Evolutionary conservation across 345 rosid species (phyloP), one percentile per base, ranked within the genome.

Genomic region (Heritiera littoralis): DNA sequence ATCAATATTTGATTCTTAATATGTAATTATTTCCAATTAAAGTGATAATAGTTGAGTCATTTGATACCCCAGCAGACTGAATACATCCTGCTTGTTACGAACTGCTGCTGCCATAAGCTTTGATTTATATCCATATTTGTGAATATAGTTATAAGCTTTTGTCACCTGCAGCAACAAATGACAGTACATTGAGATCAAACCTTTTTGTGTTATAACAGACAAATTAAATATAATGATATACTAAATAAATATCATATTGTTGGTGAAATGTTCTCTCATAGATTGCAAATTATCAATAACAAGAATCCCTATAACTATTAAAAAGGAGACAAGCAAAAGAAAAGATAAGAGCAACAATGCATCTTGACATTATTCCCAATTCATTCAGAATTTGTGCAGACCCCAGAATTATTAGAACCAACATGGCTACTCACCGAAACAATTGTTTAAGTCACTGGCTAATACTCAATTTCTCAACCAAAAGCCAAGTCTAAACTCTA

Each of bases 51-150:
- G 51, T 15, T 18, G 15, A 60, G 17, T 20, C 60, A 61, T 59
- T 69, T 58, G 64, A 75, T 85, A 93, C 99, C 99, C 98, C 82
- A 96, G 81, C 84, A 96, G 92, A 81, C 94, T 92, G 89, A 93
- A 96, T 56, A 96, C 83, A 87, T 93, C 97, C 82, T 93, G 97
- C 82, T 92, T 96, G 96, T 96, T 95, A 35, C 98, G 86, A 81
- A 96, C 98, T 71, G 98, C 98, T 77, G 99, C 99, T 49, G 98
- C 99, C 97, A 93, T 95, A 83, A 96, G 80, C 89, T 92, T 96
- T 28, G 99, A 92, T 82, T 92, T 96, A 79, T 93, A 85, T 66
- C 98, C 97, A 71, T 92, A 89, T 82, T 93, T 96, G 87, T 96
- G 99, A 74, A 96, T 93, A 82, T 93, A 96, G 81, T 93, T 96